Conservation (phyloP, 257 asterid species). For the Oldenlandia corymbosa region DNA sequence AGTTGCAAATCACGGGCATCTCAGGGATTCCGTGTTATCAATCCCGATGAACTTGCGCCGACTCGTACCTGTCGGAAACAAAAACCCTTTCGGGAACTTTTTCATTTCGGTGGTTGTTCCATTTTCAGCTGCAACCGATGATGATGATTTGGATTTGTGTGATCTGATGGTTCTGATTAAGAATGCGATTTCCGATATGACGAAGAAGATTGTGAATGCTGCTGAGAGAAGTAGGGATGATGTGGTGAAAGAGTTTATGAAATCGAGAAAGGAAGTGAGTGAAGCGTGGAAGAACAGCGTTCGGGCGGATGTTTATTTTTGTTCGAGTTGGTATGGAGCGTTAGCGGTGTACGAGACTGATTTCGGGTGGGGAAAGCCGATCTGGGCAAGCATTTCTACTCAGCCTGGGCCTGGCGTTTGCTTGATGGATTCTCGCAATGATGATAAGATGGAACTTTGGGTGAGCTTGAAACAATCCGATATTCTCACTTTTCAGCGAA, state of each 20-base stretch:
- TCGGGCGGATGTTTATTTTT: background rate
- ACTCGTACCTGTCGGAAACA: background rate
- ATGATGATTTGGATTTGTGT: background rate
- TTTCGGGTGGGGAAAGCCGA: slow-evolving; percentile 7
- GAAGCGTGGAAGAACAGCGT: background rate
- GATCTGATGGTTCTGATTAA: background rate
- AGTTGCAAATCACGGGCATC: background rate
- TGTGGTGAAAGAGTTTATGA: background rate
- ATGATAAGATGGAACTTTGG: background rate
- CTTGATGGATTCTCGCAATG: slow-evolving; percentile 4
- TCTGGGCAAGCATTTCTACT: background rate
- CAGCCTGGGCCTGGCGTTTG: slow-evolving; percentile 1
- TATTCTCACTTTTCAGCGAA: no score
- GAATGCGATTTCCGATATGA: background rate
- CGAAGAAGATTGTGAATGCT: background rate
- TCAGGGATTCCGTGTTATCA: background rate
- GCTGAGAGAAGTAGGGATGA: background rate
- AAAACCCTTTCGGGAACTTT: background rate
- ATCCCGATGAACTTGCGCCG: slow-evolving; percentile 4
- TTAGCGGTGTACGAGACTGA: slow-evolving; percentile 2
- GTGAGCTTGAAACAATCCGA: background rate
- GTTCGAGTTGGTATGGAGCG: slow-evolving; percentile 8
- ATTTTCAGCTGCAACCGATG: no score
- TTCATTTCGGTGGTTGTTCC: background rate
- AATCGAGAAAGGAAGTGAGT: background rate